phyloP scores from a whole-genome alignment of 2,329 filamentous ascomycete genomes.

The Coniochaeta sp. region DNA sequence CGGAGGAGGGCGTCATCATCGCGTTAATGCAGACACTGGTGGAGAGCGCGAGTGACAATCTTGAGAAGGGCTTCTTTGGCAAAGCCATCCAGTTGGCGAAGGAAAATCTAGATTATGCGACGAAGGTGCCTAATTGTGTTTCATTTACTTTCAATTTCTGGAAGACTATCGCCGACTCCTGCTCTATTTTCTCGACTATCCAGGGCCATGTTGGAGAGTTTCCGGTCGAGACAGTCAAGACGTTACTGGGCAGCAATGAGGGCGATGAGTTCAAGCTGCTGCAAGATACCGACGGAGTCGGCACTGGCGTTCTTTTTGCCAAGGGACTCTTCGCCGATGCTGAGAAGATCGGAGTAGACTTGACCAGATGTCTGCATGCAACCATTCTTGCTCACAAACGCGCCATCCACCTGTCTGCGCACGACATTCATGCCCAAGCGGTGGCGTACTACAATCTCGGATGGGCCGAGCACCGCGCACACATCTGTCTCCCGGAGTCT shows the following conservation, averaged over 20 bases:
- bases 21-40: conserved; percentile 82
- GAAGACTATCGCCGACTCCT: conserved; percentile 87
- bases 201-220: conserved; percentile 59
- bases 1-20: conserved; percentile 80
- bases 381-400: conserved; percentile 82
- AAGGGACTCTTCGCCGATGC: conserved; percentile 37
- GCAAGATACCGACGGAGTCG: conserved; percentile 60
- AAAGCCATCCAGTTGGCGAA: conserved; percentile 66
- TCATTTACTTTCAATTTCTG: conserved; percentile 83
- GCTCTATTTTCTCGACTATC: conserved; percentile 72
- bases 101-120: conserved; percentile 62
- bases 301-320: conserved; percentile 34
- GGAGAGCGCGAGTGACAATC: conserved; percentile 68
- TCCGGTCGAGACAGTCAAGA: conserved; percentile 48
- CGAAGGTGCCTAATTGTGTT: conserved; percentile 50
- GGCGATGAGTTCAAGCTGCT: conserved; percentile 51
- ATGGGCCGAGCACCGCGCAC: conserved; percentile 83
- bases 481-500: conserved; percentile 51
- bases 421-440: conserved; percentile 79
- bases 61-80: conserved; percentile 81
- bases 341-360: conserved; percentile 37
- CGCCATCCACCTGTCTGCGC: conserved; percentile 63
- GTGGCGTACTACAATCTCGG: conserved; percentile 97
- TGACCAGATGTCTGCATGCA: conserved; percentile 57
- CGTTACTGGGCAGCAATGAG: conserved; percentile 50